Percentiles rank a stretch among this genome's conserved stretches.
These are phyloP conservation scores for Pharnaceum exiguum DNA, from an alignment of 148 eudicot species.

Conservation along the genomic window DNA sequence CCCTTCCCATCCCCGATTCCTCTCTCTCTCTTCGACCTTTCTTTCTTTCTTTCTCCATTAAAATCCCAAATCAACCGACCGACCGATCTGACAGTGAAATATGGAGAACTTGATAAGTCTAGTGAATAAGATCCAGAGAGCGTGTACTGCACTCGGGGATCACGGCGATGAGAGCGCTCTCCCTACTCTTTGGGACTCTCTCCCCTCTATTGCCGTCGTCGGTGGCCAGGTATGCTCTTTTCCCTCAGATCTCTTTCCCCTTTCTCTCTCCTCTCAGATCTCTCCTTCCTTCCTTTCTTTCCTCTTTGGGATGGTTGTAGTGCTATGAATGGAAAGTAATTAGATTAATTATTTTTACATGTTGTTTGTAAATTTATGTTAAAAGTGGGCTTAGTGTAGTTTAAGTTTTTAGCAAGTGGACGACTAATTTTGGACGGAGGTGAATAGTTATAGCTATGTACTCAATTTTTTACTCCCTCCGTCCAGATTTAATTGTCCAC, in stretches of 20 bases:
- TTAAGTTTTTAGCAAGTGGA: too few species aligned
- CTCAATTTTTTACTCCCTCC: too few species aligned
- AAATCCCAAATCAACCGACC: slow-evolving; percentile 13
- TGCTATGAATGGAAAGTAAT: not conserved
- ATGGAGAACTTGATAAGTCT: slow-evolving; percentile 82
- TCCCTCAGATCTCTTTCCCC: not conserved
- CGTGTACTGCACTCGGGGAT: slow-evolving; percentile 95
- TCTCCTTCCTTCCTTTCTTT: not conserved
- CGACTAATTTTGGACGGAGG: too few species aligned
- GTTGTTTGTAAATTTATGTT: too few species aligned
- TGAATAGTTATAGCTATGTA: too few species aligned
- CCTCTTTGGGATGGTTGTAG: not conserved
- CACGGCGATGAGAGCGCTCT: slow-evolving; percentile 87
- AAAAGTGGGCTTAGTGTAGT: too few species aligned
- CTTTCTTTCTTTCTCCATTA: slow-evolving; percentile 1
- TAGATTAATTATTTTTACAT: too few species aligned
- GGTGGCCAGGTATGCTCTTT: slow-evolving; percentile 81
- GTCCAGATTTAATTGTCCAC: too few species aligned
- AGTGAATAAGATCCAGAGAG: slow-evolving; percentile 87
- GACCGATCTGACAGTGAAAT: not conserved
- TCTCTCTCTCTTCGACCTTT: not conserved
- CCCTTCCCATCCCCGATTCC: not conserved
- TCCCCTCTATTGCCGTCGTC: slow-evolving; percentile 97
- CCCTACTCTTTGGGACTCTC: slow-evolving; percentile 98
- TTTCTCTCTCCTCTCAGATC: not conserved